Base-by-base conservation (phyloP, 164 flowering plant species). In the Tetracentron sinense region DNA sequence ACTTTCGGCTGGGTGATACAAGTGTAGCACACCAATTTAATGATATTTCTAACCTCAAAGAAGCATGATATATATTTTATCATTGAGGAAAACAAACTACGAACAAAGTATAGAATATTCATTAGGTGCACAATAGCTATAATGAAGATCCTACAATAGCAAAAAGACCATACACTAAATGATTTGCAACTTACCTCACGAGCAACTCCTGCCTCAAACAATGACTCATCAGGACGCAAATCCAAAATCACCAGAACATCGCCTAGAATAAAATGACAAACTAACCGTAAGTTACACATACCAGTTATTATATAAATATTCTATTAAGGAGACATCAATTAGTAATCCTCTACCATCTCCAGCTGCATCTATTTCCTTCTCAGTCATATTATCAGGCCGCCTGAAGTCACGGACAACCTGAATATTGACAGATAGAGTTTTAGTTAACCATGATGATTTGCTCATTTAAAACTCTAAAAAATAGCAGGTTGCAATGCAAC, bases 221-320 rank as follows among this genome's bases (percentile, higher is more conserved):
- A 80, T 20, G 96, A 85, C 33, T 86, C 89, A 69, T 95, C 96
- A 2, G 80, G 73, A 17, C 79, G 84, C 72, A 95, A 71, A 65
- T 95, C 94, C 77, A 91, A 60, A 51, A 92, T 71, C 62, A 94
- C 95, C 84, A 94, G 74, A 42, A 94, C 97, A 83, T 94, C 98
- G 73, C 97, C 97, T 89, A 61, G 23, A 72, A 56, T 11, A 42
- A 31, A 11, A 38, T 28, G 55, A 58, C 23, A 68, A n/a, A 49
- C 21, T 31, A 44, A 29, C 44, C n/a, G 28, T 68, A 20, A 69
- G 38, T 30, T 11, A 29, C 11, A 60, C 12, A 33, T n/a, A 62
- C 47, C 57, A 30, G 10, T 25, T 22, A 17, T 38, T 26, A 26
- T 49, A n/a, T n/a, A n/a, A n/a, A n/a, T n/a, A 19, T 30, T 51